These are phyloP conservation scores for Kockiozyma suomiensis DNA, from an alignment of 805 yeast genomes.

Conservation along the genomic window DNA sequence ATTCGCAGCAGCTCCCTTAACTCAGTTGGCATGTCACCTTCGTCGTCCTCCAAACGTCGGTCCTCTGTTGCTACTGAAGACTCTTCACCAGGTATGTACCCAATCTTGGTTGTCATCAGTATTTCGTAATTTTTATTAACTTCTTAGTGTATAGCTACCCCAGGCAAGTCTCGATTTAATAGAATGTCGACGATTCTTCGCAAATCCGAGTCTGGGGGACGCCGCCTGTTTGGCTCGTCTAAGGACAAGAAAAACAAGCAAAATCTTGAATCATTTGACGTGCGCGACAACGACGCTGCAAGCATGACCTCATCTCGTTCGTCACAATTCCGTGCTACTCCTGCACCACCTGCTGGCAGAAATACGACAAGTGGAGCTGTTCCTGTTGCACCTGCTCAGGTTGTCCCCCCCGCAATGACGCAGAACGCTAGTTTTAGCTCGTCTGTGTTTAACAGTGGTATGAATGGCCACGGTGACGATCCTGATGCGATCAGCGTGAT, in stretches of 20 bases:
- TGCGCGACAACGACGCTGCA: slow-evolving; percentile 3
- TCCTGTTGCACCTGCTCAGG: slow-evolving; percentile 12
- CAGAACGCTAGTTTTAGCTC: slow-evolving; percentile 6
- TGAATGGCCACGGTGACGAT: slow-evolving; percentile 15
- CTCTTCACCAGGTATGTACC: slow-evolving; percentile 1
- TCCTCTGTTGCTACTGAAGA: slow-evolving; percentile 21
- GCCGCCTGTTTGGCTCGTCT: slow-evolving; percentile 26
- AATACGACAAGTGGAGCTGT: slow-evolving; percentile 5
- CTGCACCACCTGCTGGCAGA: slow-evolving; percentile 1
- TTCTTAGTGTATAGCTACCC: neutral
- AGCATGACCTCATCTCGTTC: slow-evolving; percentile 3
- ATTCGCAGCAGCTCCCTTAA: neutral
- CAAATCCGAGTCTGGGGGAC: slow-evolving; percentile 23
- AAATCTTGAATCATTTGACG: slow-evolving; percentile 8
- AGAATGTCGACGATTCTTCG: slow-evolving; percentile 27
- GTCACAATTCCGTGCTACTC: slow-evolving; percentile 4
- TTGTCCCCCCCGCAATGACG: slow-evolving; percentile 3
- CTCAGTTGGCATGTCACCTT: neutral
- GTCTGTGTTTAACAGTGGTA: slow-evolving; percentile 3
- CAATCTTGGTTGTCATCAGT: neutral
- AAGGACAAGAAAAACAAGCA: slow-evolving; percentile 22
- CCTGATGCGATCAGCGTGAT: slow-evolving; percentile 25
- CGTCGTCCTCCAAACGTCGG: slow-evolving; percentile 9
- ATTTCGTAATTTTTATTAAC: neutral
- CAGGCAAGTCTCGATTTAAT: slow-evolving; percentile 13